These are phyloP conservation scores for Dalbergia cultrata DNA, from an alignment of 306 rosid species.

Conservation along the genomic window DNA sequence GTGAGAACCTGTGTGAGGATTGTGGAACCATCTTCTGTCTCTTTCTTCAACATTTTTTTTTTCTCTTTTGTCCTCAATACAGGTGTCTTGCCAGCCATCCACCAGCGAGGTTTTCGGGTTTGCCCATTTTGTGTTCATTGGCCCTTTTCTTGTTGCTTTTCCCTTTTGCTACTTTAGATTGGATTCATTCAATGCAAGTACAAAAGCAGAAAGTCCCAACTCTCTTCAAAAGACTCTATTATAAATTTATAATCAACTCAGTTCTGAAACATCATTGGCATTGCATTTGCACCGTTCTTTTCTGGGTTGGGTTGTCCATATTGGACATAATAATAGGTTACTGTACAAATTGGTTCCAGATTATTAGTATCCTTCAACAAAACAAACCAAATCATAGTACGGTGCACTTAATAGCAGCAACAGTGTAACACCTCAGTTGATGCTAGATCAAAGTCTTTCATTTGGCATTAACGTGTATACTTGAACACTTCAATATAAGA, in stretches of 20 bases:
- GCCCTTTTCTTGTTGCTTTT: constrained; percentile 19
- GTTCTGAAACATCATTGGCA: constrained; percentile 33
- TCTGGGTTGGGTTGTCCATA: not conserved
- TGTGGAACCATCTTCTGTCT: constrained; percentile 42
- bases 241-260: not conserved
- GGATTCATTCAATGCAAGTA: constrained; percentile 34
- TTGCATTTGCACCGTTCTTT: constrained; percentile 22
- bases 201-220: constrained; percentile 38
- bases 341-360: constrained; percentile 7
- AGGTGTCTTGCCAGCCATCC: not conserved
- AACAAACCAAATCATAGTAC: constrained; percentile 35
- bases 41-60: constrained; percentile 13
- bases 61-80: constrained; percentile 14
- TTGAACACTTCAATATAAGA: not conserved
- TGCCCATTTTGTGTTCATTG: constrained; percentile 32
- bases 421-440: not conserved
- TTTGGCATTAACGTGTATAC: not conserved
- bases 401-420: constrained; percentile 34
- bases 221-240: not conserved
- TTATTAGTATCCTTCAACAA: not conserved
- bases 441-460: constrained; percentile 30
- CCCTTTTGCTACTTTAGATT: constrained; percentile 15
- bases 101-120: constrained; percentile 39
- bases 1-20: constrained; percentile 18
- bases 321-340: not conserved